Percentiles rank a stretch among this genome's conserved stretches.
Evolutionary conservation across 768 basidiomycete genomes (phyloP).

Genomic region (Hemileccinum rubropunctum): DNA sequence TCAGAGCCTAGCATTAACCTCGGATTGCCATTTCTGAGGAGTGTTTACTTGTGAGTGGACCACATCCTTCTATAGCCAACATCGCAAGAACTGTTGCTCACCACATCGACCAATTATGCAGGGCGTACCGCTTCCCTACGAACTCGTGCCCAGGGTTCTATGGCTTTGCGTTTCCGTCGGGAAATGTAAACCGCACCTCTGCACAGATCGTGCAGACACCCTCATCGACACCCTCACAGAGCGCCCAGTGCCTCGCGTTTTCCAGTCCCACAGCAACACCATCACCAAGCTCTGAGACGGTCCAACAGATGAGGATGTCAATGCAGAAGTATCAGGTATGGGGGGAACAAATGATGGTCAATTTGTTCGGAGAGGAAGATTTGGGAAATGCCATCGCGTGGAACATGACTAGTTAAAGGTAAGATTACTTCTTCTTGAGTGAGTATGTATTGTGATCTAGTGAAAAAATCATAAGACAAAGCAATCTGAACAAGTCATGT

Average conservation of each 20-base stretch:
- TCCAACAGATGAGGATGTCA: constrained; percentile 12
- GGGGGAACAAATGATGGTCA: constrained; percentile 11
- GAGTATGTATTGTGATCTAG: too few relatives aligned
- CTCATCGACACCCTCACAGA: constrained; percentile 14
- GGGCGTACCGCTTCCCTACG: constrained; percentile 30
- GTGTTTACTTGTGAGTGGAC: constrained; percentile 15
- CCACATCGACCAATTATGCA: constrained; percentile 1
- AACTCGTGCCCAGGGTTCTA: constrained; percentile 26
- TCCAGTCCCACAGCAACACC: constrained; percentile 12
- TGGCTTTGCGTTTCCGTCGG: constrained; percentile 27
- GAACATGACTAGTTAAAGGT: constrained; percentile 10
- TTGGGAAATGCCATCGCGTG: constrained; percentile 5
- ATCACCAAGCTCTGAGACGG: constrained; percentile 11
- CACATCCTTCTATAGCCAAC: background rate
- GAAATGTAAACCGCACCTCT: constrained; percentile 19
- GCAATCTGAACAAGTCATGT: too few relatives aligned
- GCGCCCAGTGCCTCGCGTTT: constrained; percentile 13
- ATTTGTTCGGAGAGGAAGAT: constrained; percentile 6
- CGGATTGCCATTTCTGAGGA: constrained; percentile 17
- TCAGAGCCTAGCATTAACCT: constrained; percentile 2
- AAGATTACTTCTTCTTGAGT: background rate
- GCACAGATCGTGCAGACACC: constrained; percentile 22
- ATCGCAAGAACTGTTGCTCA: background rate
- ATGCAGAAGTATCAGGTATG: constrained; percentile 12
- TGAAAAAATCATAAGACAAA: too few relatives aligned